A percentile compares a stretch with the other conserved stretches of the same genome.
Evolutionary conservation across 2,329 filamentous ascomycete species (phyloP).

Genomic region (Dactylellina sp.): DNA sequence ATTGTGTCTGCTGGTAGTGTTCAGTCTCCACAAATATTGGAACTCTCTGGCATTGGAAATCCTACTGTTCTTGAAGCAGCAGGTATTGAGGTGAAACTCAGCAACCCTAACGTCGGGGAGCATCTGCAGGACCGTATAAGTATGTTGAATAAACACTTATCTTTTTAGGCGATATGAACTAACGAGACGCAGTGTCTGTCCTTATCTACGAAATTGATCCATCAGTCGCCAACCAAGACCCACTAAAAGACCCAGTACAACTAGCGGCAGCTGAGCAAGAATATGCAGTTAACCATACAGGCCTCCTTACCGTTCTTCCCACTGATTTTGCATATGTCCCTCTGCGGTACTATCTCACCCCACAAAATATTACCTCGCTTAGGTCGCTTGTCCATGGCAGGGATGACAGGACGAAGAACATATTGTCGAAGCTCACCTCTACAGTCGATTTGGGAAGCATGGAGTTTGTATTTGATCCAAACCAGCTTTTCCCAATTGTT

Average conservation of each 20-base stretch:
- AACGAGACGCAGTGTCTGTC: constrained; percentile 63
- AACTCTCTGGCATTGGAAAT: constrained; percentile 72
- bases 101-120: constrained; percentile 66
- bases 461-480: constrained; percentile 68
- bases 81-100: constrained; percentile 65
- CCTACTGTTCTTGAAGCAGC: constrained; percentile 64
- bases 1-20: constrained; percentile 72
- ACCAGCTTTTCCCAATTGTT: constrained; percentile 65
- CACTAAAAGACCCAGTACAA: constrained; percentile 61
- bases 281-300: constrained; percentile 61
- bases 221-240: constrained; percentile 64
- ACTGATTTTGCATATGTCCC: constrained; percentile 66
- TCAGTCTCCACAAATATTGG: constrained; percentile 71
- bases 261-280: constrained; percentile 62
- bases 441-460: constrained; percentile 65
- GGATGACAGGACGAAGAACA: constrained; percentile 58
- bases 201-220: constrained; percentile 67
- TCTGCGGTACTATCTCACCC: constrained; percentile 56
- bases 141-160: constrained; percentile 61
- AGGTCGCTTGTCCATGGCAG: constrained; percentile 1
- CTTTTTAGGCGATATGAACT: not conserved
- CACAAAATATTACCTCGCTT: constrained; percentile 7
- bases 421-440: constrained; percentile 61
- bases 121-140: constrained; percentile 66
- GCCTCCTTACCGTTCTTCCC: constrained; percentile 64